These are phyloP conservation scores for Tricholoma flavovirens DNA, from an alignment of 768 basidiomycete genomes.

Conservation along the genomic window DNA sequence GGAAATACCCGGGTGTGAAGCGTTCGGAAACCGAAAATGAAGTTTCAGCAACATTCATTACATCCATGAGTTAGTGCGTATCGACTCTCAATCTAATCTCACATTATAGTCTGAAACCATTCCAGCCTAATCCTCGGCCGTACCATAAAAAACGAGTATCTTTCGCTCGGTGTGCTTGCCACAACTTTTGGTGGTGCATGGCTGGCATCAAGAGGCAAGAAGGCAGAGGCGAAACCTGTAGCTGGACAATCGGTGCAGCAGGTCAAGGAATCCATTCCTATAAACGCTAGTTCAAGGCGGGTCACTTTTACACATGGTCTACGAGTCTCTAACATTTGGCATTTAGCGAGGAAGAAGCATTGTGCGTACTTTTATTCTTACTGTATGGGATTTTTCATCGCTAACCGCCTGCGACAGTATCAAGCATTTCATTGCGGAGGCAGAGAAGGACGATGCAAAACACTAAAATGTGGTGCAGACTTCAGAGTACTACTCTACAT, in stretches of 20 bases:
- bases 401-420: conserved; percentile 54
- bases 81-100: not conserved
- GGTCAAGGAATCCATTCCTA: conserved; percentile 58
- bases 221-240: conserved; percentile 37
- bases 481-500: too few relatives aligned
- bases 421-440: conserved; percentile 73
- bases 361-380: conserved; percentile 46
- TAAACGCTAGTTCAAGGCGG: conserved; percentile 65
- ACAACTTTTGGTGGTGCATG: conserved; percentile 48
- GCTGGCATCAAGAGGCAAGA: conserved; percentile 53
- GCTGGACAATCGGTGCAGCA: conserved; percentile 44
- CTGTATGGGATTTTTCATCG: conserved; percentile 16
- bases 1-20: conserved; percentile 18
- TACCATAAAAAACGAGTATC: conserved; percentile 75
- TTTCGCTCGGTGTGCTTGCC: conserved; percentile 63
- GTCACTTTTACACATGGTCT: conserved; percentile 21
- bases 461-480: conserved; percentile 29
- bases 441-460: conserved; percentile 66
- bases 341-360: conserved; percentile 76
- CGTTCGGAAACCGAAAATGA: conserved; percentile 7
- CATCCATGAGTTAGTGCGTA: conserved; percentile 18
- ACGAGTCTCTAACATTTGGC: conserved; percentile 1
- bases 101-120: not conserved
- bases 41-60: conserved; percentile 3
- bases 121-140: conserved; percentile 72